A percentile compares a stretch with the other conserved stretches of the same genome.
phyloP scores from a whole-genome alignment of 176 grass and related monocot species.

The Triticum aestivum region IWGSC_CS_RefSeq_v2.1 NC_057813.1:643891785-643892284 shows the following conservation, averaged over 20 bases:
- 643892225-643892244: neutral
- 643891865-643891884: constrained; percentile 21
- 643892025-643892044: constrained; percentile 25
- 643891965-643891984: neutral
- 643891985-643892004: neutral
- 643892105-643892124: constrained; percentile 8
- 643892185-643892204: constrained; percentile 21
- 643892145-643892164: neutral
- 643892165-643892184: constrained; percentile 29
- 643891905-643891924: neutral
- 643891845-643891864: constrained; percentile 30
- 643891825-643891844: neutral
- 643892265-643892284: neutral
- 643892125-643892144: constrained; percentile 28
- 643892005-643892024: constrained; percentile 7
- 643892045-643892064: neutral
- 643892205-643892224: constrained; percentile 29
- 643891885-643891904: constrained; percentile 26
- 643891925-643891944: too few relatives aligned
- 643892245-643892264: neutral
- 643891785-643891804: constrained; percentile 23
- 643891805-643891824: constrained; percentile 1
- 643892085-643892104: neutral
- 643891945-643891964: neutral
- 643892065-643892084: constrained; percentile 41